Conservation (phyloP, 768 basidiomycete species). For the Auricularia cornea region DNA sequence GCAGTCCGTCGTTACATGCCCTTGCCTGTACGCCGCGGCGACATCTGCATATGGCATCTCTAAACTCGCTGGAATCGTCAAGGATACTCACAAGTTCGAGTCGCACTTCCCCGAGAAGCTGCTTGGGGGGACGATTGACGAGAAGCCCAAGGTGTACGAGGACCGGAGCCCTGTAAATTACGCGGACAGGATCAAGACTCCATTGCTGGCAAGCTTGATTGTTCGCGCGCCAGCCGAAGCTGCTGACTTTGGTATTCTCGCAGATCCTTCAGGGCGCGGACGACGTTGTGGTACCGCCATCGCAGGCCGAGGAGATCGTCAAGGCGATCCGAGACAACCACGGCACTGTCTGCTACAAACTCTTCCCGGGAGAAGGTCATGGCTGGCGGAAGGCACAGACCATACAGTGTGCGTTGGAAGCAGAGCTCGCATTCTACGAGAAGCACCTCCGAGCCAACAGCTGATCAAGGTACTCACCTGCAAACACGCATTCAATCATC, state of each 20-base stretch:
- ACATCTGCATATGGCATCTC: slow-evolving; percentile 63
- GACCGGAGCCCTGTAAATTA: slow-evolving; percentile 58
- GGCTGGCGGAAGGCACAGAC: slow-evolving; percentile 51
- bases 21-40: slow-evolving; percentile 49
- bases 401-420: slow-evolving; percentile 43
- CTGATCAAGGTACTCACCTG: background rate
- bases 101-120: slow-evolving; percentile 50
- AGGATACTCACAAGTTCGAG: slow-evolving; percentile 69
- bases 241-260: background rate
- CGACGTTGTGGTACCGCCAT: slow-evolving; percentile 59
- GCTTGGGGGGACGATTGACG: slow-evolving; percentile 46
- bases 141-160: slow-evolving; percentile 49
- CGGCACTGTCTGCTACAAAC: slow-evolving; percentile 48
- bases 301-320: slow-evolving; percentile 53
- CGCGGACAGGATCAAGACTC: slow-evolving; percentile 51
- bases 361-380: slow-evolving; percentile 62
- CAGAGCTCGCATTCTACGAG: slow-evolving; percentile 48
- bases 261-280: slow-evolving; percentile 60
- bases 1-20: slow-evolving; percentile 33
- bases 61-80: slow-evolving; percentile 46
- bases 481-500: no score
- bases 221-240: background rate
- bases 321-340: slow-evolving; percentile 40
- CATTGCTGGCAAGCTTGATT: slow-evolving; percentile 46
- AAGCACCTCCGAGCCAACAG: background rate